These are phyloP conservation scores for Aspergillus proliferans DNA, from an alignment of 2,329 filamentous ascomycete genomes.

Conservation along the genomic window DNA sequence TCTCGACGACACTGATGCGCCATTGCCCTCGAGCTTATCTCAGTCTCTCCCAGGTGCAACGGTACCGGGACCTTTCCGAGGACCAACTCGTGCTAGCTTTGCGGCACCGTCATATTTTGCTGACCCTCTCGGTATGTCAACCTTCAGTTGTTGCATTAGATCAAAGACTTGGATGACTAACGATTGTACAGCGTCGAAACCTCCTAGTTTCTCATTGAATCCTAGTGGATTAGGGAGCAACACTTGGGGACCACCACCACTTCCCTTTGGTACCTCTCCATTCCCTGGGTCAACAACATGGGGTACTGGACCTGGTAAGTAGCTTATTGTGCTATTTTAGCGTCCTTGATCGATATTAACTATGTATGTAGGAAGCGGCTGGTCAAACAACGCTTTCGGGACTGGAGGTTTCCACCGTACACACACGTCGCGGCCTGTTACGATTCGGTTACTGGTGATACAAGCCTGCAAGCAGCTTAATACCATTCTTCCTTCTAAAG, in stretches of 20 bases:
- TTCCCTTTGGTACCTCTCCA: slow-evolving; percentile 32
- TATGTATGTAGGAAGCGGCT: slow-evolving; percentile 35
- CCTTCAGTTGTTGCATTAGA: neutral
- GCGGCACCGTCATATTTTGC: slow-evolving; percentile 37
- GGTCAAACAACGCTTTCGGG: slow-evolving; percentile 47
- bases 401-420: slow-evolving; percentile 43
- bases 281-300: slow-evolving; percentile 34
- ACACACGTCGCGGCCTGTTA: slow-evolving; percentile 58
- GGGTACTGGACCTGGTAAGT: slow-evolving; percentile 33
- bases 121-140: slow-evolving; percentile 36
- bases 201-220: slow-evolving; percentile 27
- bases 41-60: slow-evolving; percentile 47
- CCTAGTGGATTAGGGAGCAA: slow-evolving; percentile 20
- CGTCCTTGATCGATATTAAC: slow-evolving; percentile 10
- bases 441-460: slow-evolving; percentile 68
- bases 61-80: slow-evolving; percentile 45
- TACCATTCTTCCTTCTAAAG: slow-evolving; percentile 29
- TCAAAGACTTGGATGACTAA: slow-evolving; percentile 10
- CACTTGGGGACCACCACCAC: slow-evolving; percentile 31
- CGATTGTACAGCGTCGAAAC: slow-evolving; percentile 24
- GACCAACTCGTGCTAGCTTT: slow-evolving; percentile 38
- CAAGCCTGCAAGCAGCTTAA: slow-evolving; percentile 66
- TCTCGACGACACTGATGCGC: slow-evolving; percentile 65
- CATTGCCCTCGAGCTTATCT: slow-evolving; percentile 48
- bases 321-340: neutral